Conservation (phyloP, 2,329 filamentous ascomycete species). For the Nectriaceae sp. region DNA sequence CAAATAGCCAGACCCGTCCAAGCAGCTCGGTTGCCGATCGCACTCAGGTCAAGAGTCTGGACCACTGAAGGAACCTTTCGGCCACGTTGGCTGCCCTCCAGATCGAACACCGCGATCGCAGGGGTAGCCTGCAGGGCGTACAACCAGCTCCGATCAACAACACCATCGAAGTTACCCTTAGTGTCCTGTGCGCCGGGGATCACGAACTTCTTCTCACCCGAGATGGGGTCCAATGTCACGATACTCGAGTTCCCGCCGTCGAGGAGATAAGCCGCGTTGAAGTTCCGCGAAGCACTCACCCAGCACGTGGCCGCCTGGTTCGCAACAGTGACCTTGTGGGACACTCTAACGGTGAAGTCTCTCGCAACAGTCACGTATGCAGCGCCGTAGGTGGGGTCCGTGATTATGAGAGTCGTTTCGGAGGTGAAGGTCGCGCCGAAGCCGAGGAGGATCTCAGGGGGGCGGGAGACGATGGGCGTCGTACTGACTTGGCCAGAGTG, state of each 20-base stretch:
- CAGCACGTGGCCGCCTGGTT: neutral
- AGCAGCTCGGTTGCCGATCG: neutral
- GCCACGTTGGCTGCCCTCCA: neutral
- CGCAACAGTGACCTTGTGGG: neutral
- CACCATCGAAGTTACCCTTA: neutral
- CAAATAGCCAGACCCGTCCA: neutral
- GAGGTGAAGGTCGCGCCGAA: constrained; percentile 2
- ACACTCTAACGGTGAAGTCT: neutral
- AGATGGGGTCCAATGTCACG: neutral
- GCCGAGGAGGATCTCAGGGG: neutral
- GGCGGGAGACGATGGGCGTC: neutral
- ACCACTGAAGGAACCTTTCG: neutral
- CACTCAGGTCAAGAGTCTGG: neutral
- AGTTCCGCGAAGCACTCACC: neutral
- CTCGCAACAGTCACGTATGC: neutral
- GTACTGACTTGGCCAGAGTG: neutral
- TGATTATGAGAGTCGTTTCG: neutral
- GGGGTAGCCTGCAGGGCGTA: neutral
- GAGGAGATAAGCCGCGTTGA: neutral
- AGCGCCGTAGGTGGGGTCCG: constrained; percentile 6
- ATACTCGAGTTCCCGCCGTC: neutral
- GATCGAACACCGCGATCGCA: neutral
- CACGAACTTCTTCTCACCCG: neutral
- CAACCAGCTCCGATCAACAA: neutral
- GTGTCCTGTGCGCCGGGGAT: neutral